Conservation (phyloP, 768 basidiomycete species). For the Lentinula sp. region DNA sequence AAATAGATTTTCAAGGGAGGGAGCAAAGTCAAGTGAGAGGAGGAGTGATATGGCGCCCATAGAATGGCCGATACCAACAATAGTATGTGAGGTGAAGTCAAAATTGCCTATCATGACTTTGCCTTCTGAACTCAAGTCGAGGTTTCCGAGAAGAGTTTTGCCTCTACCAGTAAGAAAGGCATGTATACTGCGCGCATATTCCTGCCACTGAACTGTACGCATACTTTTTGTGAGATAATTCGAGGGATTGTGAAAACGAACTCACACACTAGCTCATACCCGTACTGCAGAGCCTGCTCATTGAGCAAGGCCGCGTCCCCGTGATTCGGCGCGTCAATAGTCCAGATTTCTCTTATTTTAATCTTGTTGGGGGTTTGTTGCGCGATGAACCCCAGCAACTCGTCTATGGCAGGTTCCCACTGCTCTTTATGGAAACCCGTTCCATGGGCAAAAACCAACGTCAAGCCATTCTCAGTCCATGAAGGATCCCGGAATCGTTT, state of each 20-base stretch:
- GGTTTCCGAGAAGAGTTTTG: slow-evolving; percentile 42
- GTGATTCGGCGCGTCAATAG: slow-evolving; percentile 47
- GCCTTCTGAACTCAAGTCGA: slow-evolving; percentile 15
- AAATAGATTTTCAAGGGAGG: slow-evolving; percentile 21
- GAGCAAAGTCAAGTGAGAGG: background rate
- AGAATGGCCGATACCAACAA: slow-evolving; percentile 51
- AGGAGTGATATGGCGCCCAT: slow-evolving; percentile 34
- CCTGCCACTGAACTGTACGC: slow-evolving; percentile 43
- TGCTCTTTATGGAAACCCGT: slow-evolving; percentile 53
- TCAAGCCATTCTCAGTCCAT: slow-evolving; percentile 25
- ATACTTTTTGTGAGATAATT: background rate
- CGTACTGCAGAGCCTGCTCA: slow-evolving; percentile 31
- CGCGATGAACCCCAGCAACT: slow-evolving; percentile 27
- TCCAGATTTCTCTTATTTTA: slow-evolving; percentile 34
- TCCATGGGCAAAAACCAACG: slow-evolving; percentile 46
- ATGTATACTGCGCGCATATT: slow-evolving; percentile 43
- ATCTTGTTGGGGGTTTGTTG: slow-evolving; percentile 9
- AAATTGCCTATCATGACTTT: background rate
- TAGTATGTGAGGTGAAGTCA: slow-evolving; percentile 22
- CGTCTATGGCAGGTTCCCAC: slow-evolving; percentile 52
- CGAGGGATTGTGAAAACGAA: slow-evolving; percentile 1
- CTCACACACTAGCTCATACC: slow-evolving; percentile 36
- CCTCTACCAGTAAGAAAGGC: slow-evolving; percentile 42
- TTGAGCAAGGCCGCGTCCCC: slow-evolving; percentile 48
- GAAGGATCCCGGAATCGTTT: slow-evolving; percentile 42